Evolutionary conservation across 257 asterid species (phyloP), one percentile per base, ranked within the genome.

Genomic region (Solanum etuberosum): DNA sequence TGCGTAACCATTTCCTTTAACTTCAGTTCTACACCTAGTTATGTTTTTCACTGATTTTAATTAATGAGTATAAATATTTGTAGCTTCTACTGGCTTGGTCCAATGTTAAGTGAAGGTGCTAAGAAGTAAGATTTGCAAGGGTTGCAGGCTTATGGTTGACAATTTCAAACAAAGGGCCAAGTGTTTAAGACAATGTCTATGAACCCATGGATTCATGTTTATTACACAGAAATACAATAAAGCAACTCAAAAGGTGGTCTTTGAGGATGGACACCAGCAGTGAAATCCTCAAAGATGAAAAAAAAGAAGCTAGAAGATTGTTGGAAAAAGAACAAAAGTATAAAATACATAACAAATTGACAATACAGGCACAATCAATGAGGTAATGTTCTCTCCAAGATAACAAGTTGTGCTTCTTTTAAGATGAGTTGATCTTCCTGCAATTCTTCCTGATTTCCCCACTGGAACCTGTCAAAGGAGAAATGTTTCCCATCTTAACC

Each of bases 371-470:
- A 25, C 14, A 25, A n/a, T 25, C 8, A 25, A 10, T 63, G 8
- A 63, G 32, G 71, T 25, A 25, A 25, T 25, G 43, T 15, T 11
- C 32, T 11, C 2, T 38, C n/a, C 73, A 65, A 27, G 73, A 65
- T 25, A 25, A 65, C 34, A 65, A 27, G 73, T 65, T 65, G 29
- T 72, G 29, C 80, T 72, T 72, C 46, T 18, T 31, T 35, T 42
- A 77, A 68, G 83, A 90, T 81, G 90, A 71, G 87, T 95, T 95
- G 70, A 95, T 88, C 93, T 81, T 95, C 88, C 98, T 93, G 94
- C 99, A 96, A 72, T 89, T 89, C 89, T 89, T 93, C 88, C 98
- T 90, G 86, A 95, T 90, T 88, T 96, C 98, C 86, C 99, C 98
- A 78, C 86, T 92, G 42, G 37, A 73, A 7, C 99, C 98, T 2